Base-by-base conservation (phyloP, 495 filamentous ascomycete genomes). In the Hypomontagnella monticulosa region DNA sequence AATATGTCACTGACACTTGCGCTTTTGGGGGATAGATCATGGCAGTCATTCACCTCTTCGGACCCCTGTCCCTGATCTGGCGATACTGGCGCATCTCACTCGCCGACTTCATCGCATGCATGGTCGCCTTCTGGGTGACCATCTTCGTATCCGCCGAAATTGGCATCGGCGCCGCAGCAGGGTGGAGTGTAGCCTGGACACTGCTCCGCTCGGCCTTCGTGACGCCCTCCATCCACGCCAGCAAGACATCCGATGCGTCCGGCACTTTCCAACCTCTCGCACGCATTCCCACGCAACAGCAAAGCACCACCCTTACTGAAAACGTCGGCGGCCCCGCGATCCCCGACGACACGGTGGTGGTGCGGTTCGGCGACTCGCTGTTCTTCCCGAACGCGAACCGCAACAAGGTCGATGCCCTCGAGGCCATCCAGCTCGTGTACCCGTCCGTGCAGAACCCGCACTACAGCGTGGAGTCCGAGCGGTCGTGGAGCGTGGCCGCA, bases 341-440 rank as follows among this genome's bases (percentile, higher is more conserved):
- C 19, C 75, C 78, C 0, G 57, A 74, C 3, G 80, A 81, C 56
- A 75, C 75, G 27, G 72, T 72, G 9, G 61, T 83, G 11, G 77
- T 82, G 54, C 70, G 61, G 6, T 79, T 83, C 71, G 62, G 66
- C 20, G 79, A 81, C 34, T 74, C 75, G 7, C 44, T 82, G 36
- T 81, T 82, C 72, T 84, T 80, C 63, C 77, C 76, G 30, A 85
- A 84, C 63, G 79, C 81, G 12, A 78, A 80, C 61, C 73, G 75
- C n/a, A 66, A 71, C 42, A 83, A 80, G 57, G 65, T 68, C 0
- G 16, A 65, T 3, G 67, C 79, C 12, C 61, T 82, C 11, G 81
- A 84, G 33, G 71, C 73, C 5, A 71, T 84, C 15, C 78, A 83
- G 72, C 71, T 71, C 19, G 67, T 37, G 46, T 75, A 61, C 41